Conservation (phyloP, 768 basidiomycete species). For the Lactarius hengduanensis region DNA sequence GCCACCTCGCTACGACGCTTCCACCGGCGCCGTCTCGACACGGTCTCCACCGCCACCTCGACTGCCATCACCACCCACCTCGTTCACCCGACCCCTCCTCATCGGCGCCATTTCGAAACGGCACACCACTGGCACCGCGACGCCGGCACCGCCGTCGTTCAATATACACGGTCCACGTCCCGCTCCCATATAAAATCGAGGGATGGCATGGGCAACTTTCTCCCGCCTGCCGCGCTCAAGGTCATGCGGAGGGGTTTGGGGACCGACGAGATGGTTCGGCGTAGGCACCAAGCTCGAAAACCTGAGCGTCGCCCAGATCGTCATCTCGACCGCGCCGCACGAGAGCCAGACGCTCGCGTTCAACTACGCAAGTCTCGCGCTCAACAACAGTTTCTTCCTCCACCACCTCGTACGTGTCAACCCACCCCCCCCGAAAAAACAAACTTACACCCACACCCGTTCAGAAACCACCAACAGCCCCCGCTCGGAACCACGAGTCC, state of each 20-base stretch:
- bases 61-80: no score
- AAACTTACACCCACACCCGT: no score
- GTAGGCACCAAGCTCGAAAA: slow-evolving; percentile 57
- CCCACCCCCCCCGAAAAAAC: neutral
- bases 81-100: no score
- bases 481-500: slow-evolving; percentile 34
- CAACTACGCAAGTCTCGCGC: slow-evolving; percentile 87
- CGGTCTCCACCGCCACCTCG: no score
- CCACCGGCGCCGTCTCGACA: no score
- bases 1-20: no score
- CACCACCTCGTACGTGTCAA: slow-evolving; percentile 66
- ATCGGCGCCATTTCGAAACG: no score
- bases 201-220: slow-evolving; percentile 73
- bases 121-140: no score
- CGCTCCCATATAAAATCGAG: slow-evolving; percentile 58
- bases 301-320: slow-evolving; percentile 64
- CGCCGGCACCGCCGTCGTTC: no score
- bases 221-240: slow-evolving; percentile 67
- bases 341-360: slow-evolving; percentile 67
- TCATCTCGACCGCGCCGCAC: slow-evolving; percentile 62
- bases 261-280: slow-evolving; percentile 1
- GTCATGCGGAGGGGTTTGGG: slow-evolving; percentile 50
- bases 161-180: slow-evolving; percentile 49
- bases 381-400: slow-evolving; percentile 97
- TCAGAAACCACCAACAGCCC: slow-evolving; percentile 38